Conservation (phyloP, 2,329 filamentous ascomycete genomes). For the Aspergillus bombycis region DNA sequence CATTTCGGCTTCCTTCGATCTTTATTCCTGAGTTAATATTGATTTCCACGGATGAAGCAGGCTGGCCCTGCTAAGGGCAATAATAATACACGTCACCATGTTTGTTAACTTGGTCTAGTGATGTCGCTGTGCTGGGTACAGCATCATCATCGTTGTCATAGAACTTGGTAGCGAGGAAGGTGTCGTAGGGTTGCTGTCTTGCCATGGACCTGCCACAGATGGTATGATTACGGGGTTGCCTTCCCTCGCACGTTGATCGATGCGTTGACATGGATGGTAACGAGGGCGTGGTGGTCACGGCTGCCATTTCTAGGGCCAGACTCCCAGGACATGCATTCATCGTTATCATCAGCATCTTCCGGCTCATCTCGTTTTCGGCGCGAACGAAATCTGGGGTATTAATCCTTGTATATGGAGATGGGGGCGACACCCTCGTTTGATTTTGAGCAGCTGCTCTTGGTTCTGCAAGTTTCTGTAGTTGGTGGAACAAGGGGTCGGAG, state of each 20-base stretch:
- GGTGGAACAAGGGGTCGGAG: constrained; percentile 32
- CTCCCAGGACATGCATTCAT: not conserved
- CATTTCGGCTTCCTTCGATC: constrained; percentile 33
- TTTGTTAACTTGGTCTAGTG: constrained; percentile 29
- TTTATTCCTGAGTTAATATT: constrained; percentile 34
- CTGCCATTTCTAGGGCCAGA: not conserved
- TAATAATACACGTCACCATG: constrained; percentile 28
- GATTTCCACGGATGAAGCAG: constrained; percentile 25
- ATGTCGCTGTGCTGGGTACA: constrained; percentile 23
- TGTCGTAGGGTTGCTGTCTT: not conserved
- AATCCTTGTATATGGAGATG: constrained; percentile 28
- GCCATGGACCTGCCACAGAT: constrained; percentile 8
- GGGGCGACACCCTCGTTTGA: constrained; percentile 16
- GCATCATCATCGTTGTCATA: constrained; percentile 6
- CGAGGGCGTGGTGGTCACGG: constrained; percentile 10
- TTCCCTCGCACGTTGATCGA: constrained; percentile 39
- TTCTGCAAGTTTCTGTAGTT: constrained; percentile 32
- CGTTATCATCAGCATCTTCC: constrained; percentile 13
- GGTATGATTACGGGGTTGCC: constrained; percentile 37
- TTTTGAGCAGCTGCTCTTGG: constrained; percentile 22
- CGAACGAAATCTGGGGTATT: not conserved
- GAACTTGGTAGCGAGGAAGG: constrained; percentile 7
- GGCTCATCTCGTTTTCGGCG: constrained; percentile 16
- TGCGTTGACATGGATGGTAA: constrained; percentile 40
- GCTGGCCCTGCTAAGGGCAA: constrained; percentile 24